Conservation (phyloP, 768 basidiomycete species). For the Pulveroboletus sp. region DNA sequence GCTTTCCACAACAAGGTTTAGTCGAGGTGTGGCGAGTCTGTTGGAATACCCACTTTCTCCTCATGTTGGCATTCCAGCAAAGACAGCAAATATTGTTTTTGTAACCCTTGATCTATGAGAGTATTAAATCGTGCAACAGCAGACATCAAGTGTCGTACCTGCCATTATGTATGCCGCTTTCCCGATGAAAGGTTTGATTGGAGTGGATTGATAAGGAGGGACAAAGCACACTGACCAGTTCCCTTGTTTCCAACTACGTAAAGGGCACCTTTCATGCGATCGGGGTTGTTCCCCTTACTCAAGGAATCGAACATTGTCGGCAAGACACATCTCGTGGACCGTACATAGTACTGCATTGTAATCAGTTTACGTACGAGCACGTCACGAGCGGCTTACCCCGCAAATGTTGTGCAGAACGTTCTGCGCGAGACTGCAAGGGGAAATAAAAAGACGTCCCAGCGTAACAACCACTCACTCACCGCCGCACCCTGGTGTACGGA, state of each 20-base stretch:
- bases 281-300: conserved; percentile 75
- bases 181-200: conserved; percentile 9
- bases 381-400: conserved; percentile 43
- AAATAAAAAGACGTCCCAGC: conserved; percentile 1
- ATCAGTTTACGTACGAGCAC: conserved; percentile 7
- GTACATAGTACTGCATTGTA: conserved; percentile 54
- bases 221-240: conserved; percentile 42
- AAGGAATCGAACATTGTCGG: conserved; percentile 60
- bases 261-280: conserved; percentile 92
- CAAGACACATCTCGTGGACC: conserved; percentile 64
- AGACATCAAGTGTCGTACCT: conserved; percentile 40
- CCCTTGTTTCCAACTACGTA: conserved; percentile 76
- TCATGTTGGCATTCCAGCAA: conserved; percentile 78
- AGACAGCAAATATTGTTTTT: conserved; percentile 54
- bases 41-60: conserved; percentile 59
- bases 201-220: neutral
- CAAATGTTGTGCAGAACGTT: conserved; percentile 58
- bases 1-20: conserved; percentile 34
- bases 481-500: conserved; percentile 71
- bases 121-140: conserved; percentile 10
- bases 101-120: conserved; percentile 50
- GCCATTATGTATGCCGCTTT: conserved; percentile 65
- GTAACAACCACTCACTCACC: conserved; percentile 41
- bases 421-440: conserved; percentile 57
- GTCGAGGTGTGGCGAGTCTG: conserved; percentile 36